Conservation (phyloP, 139 green algal species). For the Haematococcus lacustris region DNA sequence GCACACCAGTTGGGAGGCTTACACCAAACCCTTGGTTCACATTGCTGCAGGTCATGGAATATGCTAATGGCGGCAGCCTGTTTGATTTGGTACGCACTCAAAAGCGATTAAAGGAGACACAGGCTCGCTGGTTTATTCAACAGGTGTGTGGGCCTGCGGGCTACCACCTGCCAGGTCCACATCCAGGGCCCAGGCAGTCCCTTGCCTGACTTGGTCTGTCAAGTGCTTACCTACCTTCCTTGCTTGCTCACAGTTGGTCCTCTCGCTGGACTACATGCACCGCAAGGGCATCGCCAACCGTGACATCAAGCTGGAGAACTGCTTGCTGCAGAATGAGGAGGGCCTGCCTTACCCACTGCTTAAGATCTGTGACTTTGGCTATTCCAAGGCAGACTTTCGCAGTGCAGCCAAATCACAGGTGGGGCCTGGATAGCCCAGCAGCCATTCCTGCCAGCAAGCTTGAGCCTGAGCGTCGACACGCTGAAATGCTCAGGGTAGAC, state of each 20-base stretch:
- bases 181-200: slow-evolving; percentile 47
- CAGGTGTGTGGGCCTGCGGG: background rate
- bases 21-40: slow-evolving; percentile 53
- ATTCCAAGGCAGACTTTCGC: slow-evolving; percentile 68
- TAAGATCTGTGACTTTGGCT: slow-evolving; percentile 97
- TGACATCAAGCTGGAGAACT: slow-evolving; percentile 97
- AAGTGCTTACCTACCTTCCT: slow-evolving; percentile 15
- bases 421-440: too few species aligned
- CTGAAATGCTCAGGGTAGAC: too few species aligned
- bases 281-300: slow-evolving; percentile 63
- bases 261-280: slow-evolving; percentile 87
- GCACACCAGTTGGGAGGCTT: too few species aligned
- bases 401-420: slow-evolving; percentile 45
- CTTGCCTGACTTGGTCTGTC: slow-evolving; percentile 63
- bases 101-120: slow-evolving; percentile 74
- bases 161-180: slow-evolving; percentile 37
- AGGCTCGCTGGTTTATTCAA: slow-evolving; percentile 68
- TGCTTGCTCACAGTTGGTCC: slow-evolving; percentile 91
- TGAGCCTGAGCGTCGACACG: too few species aligned
- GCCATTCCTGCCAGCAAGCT: too few species aligned
- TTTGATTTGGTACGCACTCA: slow-evolving; percentile 81
- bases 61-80: slow-evolving; percentile 79
- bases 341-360: slow-evolving; percentile 67
- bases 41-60: slow-evolving; percentile 88
- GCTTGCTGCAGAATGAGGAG: slow-evolving; percentile 76